Evolutionary conservation across 2,329 filamentous ascomycete species (phyloP).

Genomic region (Microdochium nivale): DNA sequence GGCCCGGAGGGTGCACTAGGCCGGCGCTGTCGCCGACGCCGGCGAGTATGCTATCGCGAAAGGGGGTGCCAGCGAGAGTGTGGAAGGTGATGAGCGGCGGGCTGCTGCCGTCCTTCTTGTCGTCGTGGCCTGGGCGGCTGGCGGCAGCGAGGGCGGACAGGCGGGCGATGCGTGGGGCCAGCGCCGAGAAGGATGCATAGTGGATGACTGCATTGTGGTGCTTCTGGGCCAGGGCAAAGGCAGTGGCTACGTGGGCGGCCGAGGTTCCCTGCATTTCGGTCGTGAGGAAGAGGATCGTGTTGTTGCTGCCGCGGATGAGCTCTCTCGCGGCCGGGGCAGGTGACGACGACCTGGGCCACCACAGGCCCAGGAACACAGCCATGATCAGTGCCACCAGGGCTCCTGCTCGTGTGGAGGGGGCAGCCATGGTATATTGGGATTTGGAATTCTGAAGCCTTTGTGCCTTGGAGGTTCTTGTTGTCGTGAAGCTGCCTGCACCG

Average conservation of each 20-base stretch:
- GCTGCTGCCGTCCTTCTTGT: no score
- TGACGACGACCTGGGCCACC: neutral
- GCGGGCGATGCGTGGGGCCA: neutral
- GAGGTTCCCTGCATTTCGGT: neutral
- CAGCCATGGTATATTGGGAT: no score
- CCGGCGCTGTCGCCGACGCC: neutral
- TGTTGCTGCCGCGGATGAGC: neutral
- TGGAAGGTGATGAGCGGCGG: neutral
- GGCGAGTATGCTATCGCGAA: neutral
- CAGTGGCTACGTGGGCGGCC: neutral
- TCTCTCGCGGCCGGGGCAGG: neutral
- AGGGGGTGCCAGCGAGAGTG: neutral
- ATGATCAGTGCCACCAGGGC: no score
- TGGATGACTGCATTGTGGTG: neutral
- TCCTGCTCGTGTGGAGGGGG: no score
- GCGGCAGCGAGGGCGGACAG: neutral
- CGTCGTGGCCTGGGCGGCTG: neutral
- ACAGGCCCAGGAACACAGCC: no score
- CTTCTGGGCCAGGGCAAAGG: neutral
- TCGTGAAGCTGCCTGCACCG: no score
- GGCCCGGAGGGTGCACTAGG: neutral
- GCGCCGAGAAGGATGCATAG: neutral
- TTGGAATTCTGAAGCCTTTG: no score
- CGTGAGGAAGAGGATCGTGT: neutral
- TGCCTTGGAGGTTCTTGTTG: no score